Evolutionary conservation across 345 rosid species (phyloP), one percentile per base, ranked within the genome.

Genomic region (Eucalyptus guilfoylei): DNA sequence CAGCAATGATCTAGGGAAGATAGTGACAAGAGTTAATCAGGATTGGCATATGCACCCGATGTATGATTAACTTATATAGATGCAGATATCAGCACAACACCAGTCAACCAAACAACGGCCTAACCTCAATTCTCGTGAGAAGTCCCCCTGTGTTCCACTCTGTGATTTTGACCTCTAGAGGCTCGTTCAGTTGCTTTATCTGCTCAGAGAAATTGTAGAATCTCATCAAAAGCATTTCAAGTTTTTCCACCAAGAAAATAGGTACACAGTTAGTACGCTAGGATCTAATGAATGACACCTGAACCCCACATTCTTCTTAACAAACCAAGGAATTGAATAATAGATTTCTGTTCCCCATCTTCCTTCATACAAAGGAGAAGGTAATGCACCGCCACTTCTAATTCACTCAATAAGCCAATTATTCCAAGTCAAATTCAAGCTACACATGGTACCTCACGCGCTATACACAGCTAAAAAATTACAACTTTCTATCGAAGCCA

Each of bases 141-240:
- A 96, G 96, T 10, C 99, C 99, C 42, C 98, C 99, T 23, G 99
- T 95, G 89, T 96, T 96, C 99, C 99, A 96, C 92, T 96, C 96
- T 44, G 94, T 94, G 76, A 97, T 93, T 91, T 94, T 93, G 80
- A 96, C 96, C 93, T 96, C 96, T 85, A 96, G 92, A 86, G 99
- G 98, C 89, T 96, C 96, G 90, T 95, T 93, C 54, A 97, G 92
- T 86, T 96, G 95, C 91, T 95, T 96, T 87, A 97, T 96, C 99
- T 96, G 96, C 72, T 85, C 62, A 81, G 40, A 60, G 88, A 60
- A 62, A 60, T 32, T 60, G 28, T 54, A 88, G 87, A 80, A 40
- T 80, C 69, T 89, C 28, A 67, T 26, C 7, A 62, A 87, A 86
- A 60, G 87, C 91, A 88, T 89, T 83, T 32, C 28, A 34, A 11